Percentiles rank a stretch among this genome's conserved stretches.
phyloP scores from a whole-genome alignment of 2,329 filamentous ascomycete genomes.

The Diaporthe sp. region DNA sequence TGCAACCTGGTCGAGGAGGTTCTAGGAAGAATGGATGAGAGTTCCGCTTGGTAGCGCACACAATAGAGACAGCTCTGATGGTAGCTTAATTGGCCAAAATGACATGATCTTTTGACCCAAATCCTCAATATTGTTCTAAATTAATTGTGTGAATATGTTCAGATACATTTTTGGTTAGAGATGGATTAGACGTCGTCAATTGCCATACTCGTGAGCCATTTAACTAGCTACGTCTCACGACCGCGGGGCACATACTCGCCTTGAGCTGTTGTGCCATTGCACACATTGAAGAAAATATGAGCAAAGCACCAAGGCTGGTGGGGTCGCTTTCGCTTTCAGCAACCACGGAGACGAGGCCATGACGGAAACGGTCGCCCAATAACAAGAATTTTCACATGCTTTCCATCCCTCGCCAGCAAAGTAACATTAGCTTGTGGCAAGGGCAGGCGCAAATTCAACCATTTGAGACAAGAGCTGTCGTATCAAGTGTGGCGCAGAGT shows the following conservation, averaged over 20 bases:
- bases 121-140: no score
- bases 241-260: background rate
- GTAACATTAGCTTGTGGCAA: slow-evolving; percentile 8
- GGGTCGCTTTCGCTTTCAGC: background rate
- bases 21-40: background rate
- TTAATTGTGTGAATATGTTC: background rate
- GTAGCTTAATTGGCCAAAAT: slow-evolving; percentile 14
- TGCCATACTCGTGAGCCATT: background rate
- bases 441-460: slow-evolving; percentile 15
- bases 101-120: background rate
- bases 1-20: background rate
- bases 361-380: background rate
- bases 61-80: background rate
- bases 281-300: no score
- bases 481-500: slow-evolving; percentile 29
- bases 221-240: background rate
- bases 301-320: background rate
- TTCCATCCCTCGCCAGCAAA: background rate
- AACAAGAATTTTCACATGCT: slow-evolving; percentile 12
- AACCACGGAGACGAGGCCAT: background rate
- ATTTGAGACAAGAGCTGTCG: slow-evolving; percentile 24
- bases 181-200: background rate
- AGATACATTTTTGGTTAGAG: background rate
- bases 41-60: background rate
- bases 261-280: background rate